Base-by-base conservation (phyloP, 2,329 filamentous ascomycete genomes). In the Tympanopsis confertula region DNA sequence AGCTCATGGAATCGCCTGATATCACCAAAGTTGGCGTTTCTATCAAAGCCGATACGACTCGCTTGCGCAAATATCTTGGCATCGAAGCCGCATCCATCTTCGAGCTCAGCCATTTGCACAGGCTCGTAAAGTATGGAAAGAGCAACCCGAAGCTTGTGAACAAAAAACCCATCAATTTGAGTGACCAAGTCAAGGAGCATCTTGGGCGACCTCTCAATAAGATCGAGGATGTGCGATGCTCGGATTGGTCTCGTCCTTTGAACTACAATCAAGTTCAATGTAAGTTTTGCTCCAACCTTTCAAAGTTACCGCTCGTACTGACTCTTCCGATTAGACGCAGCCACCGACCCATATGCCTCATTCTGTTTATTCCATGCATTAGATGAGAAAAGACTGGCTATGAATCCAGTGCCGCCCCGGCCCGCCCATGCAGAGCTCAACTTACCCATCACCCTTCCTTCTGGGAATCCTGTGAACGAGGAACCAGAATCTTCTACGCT, bases 101-200 rank as follows among this genome's bases (percentile, higher is more conserved):
- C 20, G 50, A 52, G 20, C 39, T 53, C 4, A 52, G 48, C 28
- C 47, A 52, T 20, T 24, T 53, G 5, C 35, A 48, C 28, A 42
- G 36, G 13, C 36, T 50, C 2, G 29, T 52, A n/a, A 28, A 37
- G 20, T 38, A 41, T 18, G 39, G 36, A 4, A 12, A 39, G 3
- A 18, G 15, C 4, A 18, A 37, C 12, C 42, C 44, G 2, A 24
- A 38, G 1, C 13, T 20, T 5, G 41, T 45, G 19, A 51, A 45
- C 3, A 45, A 42, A 4, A 43, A 36, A 22, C 36, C 49, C 2
- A 38, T 43, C 10, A 20, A 28, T 4, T 20, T 53, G 4, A 39
- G 46, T 5, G 33, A 10, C 10, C 45, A 50, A 35, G 44, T 45
- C 4, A 36, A 50, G 19, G 5, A 38, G 1, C 45, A 51, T 32